phyloP scores from a whole-genome alignment of 257 asterid genomes.

The Solanum neorickii region DNA sequence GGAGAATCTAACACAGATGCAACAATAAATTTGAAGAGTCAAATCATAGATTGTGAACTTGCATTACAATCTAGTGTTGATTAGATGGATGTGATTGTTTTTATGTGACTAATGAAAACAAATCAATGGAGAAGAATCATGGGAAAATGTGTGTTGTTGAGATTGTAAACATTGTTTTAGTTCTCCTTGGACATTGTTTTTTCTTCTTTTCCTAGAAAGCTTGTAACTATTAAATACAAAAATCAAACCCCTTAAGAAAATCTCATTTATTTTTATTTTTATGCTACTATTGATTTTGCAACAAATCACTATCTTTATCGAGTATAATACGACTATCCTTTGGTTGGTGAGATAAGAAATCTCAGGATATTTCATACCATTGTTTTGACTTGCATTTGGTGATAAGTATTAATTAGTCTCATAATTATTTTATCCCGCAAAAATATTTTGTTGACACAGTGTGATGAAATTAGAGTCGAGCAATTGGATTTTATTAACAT shows the following conservation, averaged over 20 bases:
- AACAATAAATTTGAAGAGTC: background rate
- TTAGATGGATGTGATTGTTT: background rate
- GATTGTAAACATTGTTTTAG: background rate
- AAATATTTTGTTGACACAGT: background rate
- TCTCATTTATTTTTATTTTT: background rate
- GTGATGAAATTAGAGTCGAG: background rate
- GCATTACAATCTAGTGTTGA: background rate
- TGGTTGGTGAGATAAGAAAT: background rate
- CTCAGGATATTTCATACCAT: fast-evolving
- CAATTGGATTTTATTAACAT: background rate
- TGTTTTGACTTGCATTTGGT: background rate
- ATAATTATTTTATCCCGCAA: background rate
- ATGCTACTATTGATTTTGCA: background rate
- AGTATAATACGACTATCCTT: background rate
- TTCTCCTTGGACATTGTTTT: background rate
- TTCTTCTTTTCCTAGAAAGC: background rate
- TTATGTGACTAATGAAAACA: background rate
- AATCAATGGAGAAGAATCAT: background rate
- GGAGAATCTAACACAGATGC: background rate
- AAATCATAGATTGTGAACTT: background rate
- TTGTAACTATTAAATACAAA: background rate
- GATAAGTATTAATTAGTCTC: background rate
- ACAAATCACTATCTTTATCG: background rate
- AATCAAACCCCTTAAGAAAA: background rate
- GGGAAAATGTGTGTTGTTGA: background rate